Evolutionary conservation across 1,284 basidiomycete genomes (phyloP), one percentile per base, ranked within the genome.

Genomic region (Boletus coffeatus): DNA sequence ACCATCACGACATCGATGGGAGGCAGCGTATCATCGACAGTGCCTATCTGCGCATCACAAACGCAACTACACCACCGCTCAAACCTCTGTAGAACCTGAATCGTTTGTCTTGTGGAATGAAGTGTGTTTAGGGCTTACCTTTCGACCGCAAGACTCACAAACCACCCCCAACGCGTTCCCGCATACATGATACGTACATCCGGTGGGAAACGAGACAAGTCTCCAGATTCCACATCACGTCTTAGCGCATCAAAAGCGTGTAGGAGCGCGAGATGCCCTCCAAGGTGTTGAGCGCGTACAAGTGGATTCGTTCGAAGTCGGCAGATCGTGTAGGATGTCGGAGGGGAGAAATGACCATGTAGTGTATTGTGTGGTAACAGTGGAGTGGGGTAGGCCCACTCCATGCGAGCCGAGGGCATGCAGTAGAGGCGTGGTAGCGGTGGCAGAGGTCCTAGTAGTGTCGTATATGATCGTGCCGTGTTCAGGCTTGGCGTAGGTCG

Each of bases 1-100:
- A 80, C 77, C 79, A 80, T 79, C 32, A 78, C 61, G 3, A 81
- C 79, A 57, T 81, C 79, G 2, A 80, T 57, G 4, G 80, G 78
- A 2, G 79, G 79, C 29, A 77, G 56, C 5, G 48, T 55, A 14
- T 55, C 18, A 34, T 66, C 65, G 2, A 63, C 5, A 13, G 53
- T 41, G 18, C 18, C 18, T 18, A 6, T 14, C 32, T 7, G 50
- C 11, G 10, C 57, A 9, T 32, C 58, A 21, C 25, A 25, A 39
- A 60, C 4, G 25, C 58, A 5, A 4, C 13, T 16, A n/a, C 55
- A 70, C 71, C 71, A 73, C 4, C 65, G 66, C 2, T 62, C 56
- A 48, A 70, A 68, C 50, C 69, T 69, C 14, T 21, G 4, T 10
- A 46, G 18, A 37, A 4, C 16, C 10, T 14, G 37, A 13, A 60